Base-by-base conservation (phyloP, 2,329 filamentous ascomycete species). In the Ascochyta koolunga region DNA sequence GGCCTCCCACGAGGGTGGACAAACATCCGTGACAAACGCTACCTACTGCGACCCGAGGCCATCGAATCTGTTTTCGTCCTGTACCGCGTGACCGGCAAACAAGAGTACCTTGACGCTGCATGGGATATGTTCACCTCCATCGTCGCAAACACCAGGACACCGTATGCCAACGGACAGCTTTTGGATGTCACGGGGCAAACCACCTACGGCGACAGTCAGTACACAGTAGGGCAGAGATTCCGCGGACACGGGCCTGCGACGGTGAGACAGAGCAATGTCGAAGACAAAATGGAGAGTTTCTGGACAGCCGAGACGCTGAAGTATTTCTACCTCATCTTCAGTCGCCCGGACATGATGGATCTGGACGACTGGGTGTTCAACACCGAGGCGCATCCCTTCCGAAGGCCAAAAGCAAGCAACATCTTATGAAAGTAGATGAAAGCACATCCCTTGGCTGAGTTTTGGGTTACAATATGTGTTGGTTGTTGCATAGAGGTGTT, bases 61-160 rank as follows among this genome's bases (percentile, higher is more conserved):
- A 83, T 86, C 54, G 84, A 86, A 63, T 82, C 79, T 1, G 78
- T 86, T 8, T 86, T 86, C 68, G 77, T 86, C 61, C 75, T 86
- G 68, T 85, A 86, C 62, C 80, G 83, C 33, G 82, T 84, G 54
- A 86, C 83, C 0, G 83, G 83, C 5, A 77, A 84, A 48, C 72
- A 72, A 27, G 72, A 66, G 50, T 74, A 77, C 27, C 64, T 76
- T 19, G 76, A 80, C 8, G 67, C 68, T 13, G 79, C 79, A 3
- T 82, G 79, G 79, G 68, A 77, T 15, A 81, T 82, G 78, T 81
- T 80, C 59, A 63, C 61, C n/a, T 64, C 71, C 8, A 75, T 81
- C 35, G 65, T 72, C 16, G 66, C 72, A 15, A 69, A 72, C 1
- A 77, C 77, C 0, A 60, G 69, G 41, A 80, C 78, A 2, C 49